Evolutionary conservation across 2,329 filamentous ascomycete species (phyloP).

Genomic region (Penicillium sp.): DNA sequence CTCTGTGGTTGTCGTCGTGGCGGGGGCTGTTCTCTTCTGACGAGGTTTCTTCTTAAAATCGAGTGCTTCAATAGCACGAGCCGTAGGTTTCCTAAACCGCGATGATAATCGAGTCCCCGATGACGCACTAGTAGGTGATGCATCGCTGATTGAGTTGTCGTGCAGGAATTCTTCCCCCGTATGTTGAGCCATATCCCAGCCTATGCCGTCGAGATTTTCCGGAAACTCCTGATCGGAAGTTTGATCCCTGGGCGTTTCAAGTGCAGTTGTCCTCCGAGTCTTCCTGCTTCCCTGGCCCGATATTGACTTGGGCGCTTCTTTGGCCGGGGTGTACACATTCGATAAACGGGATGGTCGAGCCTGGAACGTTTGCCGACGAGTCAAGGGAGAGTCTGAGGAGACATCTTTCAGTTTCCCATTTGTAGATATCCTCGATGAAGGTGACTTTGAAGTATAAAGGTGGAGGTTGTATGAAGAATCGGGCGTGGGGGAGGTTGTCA

Average conservation of each 20-base stretch:
- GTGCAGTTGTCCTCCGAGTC: slow-evolving; percentile 18
- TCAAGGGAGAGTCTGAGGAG: slow-evolving; percentile 16
- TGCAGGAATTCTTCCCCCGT: slow-evolving; percentile 9
- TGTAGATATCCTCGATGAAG: neutral
- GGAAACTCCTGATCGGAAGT: slow-evolving; percentile 17
- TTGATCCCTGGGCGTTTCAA: slow-evolving; percentile 14
- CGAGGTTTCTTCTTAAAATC: slow-evolving; percentile 19
- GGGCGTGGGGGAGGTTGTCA: slow-evolving; percentile 12
- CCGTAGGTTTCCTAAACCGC: slow-evolving; percentile 25
- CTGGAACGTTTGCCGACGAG: slow-evolving; percentile 22
- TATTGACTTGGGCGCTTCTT: slow-evolving; percentile 16
- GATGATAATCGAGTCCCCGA: slow-evolving; percentile 27
- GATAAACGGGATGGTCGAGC: slow-evolving; percentile 27
- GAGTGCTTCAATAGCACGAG: slow-evolving; percentile 34
- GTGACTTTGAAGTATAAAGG: slow-evolving; percentile 17
- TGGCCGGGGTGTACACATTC: slow-evolving; percentile 23
- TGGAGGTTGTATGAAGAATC: slow-evolving; percentile 18
- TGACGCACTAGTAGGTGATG: slow-evolving; percentile 19
- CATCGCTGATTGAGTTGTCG: slow-evolving; percentile 12
- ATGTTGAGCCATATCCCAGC: slow-evolving; percentile 22
- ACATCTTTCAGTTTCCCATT: neutral
- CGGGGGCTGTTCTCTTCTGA: slow-evolving; percentile 3
- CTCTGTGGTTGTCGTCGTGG: neutral
- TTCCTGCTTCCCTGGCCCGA: slow-evolving; percentile 17
- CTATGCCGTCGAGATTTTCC: slow-evolving; percentile 15